These are phyloP conservation scores for Coemansia sp. DNA, from an alignment of 192 early-diverging fungal species.

Conservation along the genomic window DNA sequence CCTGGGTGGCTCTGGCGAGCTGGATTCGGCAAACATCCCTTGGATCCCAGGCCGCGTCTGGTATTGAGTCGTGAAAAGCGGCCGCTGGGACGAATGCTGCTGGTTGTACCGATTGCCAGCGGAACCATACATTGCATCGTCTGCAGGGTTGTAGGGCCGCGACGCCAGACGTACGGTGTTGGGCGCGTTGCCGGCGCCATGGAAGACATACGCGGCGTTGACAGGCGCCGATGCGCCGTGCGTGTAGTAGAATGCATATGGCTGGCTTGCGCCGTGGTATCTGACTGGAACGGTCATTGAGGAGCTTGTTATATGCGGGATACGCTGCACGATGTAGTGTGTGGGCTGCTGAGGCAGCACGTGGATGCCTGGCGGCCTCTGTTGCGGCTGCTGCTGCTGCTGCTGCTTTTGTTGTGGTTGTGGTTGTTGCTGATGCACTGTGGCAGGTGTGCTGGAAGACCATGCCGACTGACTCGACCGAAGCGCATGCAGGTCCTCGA, in stretches of 20 bases:
- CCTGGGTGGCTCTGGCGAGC: background rate
- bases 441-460: background rate
- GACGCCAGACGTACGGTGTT: background rate
- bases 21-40: background rate
- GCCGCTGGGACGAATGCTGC: background rate
- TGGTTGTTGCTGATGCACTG: background rate
- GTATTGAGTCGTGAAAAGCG: background rate
- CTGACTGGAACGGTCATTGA: conserved; percentile 23
- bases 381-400: conserved; percentile 5
- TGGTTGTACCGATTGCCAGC: background rate
- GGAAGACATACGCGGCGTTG: conserved; percentile 13
- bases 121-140: background rate
- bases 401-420: background rate
- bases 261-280: conserved; percentile 47
- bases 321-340: background rate
- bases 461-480: conserved; percentile 17
- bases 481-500: conserved; percentile 45
- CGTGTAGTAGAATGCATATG: conserved; percentile 49
- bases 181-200: conserved; percentile 6
- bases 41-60: background rate
- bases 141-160: background rate
- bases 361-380: conserved; percentile 1
- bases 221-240: conserved; percentile 20
- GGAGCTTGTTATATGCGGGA: background rate
- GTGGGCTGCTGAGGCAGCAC: background rate